A percentile compares a stretch with the other conserved stretches of the same genome.
Conservation (phyloP, 495 filamentous ascomycete genomes). For the Halenospora varia region DNA sequence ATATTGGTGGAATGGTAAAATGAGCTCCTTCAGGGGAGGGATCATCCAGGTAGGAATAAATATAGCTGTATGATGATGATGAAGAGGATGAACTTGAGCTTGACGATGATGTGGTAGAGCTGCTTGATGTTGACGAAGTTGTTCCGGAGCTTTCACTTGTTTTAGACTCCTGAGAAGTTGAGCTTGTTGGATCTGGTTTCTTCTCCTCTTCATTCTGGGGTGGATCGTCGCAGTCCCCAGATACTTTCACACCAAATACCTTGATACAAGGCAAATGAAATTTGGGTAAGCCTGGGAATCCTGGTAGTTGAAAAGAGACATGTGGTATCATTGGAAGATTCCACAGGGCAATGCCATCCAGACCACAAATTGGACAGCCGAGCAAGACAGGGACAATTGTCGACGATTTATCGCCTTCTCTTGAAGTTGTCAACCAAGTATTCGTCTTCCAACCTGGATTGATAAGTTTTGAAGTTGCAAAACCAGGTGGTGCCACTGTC, state of each 20-base stretch:
- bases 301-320: background rate
- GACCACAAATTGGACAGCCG: background rate
- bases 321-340: background rate
- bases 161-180: background rate
- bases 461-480: background rate
- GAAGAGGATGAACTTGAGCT: background rate
- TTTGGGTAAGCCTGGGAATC: background rate
- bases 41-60: too few relatives aligned
- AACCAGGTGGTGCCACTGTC: background rate
- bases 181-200: background rate
- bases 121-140: background rate
- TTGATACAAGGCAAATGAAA: constrained; percentile 7
- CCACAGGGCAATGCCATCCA: background rate
- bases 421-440: background rate
- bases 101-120: background rate
- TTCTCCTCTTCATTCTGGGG: background rate
- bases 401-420: background rate
- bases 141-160: background rate
- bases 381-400: background rate
- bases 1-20: too few relatives aligned
- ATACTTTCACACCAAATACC: background rate
- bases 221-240: background rate
- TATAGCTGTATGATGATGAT: too few relatives aligned
- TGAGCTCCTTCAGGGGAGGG: too few relatives aligned
- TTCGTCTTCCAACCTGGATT: background rate